Evolutionary conservation across 768 basidiomycete species (phyloP), one percentile per base, ranked within the genome.

Genomic region (Trametes meyenii): DNA sequence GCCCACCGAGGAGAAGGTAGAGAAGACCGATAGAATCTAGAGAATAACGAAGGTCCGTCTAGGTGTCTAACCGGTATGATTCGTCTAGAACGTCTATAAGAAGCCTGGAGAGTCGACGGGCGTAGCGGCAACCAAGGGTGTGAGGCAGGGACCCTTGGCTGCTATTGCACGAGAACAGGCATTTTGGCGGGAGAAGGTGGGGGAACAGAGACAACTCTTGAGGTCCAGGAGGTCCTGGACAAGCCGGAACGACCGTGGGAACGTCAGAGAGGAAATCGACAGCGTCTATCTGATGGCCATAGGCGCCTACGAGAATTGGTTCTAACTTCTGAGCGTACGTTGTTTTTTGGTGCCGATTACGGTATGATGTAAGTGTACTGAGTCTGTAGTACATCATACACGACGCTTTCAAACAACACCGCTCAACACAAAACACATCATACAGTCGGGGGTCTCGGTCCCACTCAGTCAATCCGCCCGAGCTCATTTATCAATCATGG

Each of bases 161-260:
- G 81, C 78, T 80, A 86, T 69, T 74, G 76, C 71, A 77, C 73
- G 73, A 85, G 76, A 69, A 82, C 73, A 77, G 77, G 79, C 83
- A 85, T 86, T 66, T 67, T 69, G 60, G 60, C 21, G 51, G 55
- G 58, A 46, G 59, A 49, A 64, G 52, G 29, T 54, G 65, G 50
- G 46, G 50, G 45, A 49, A 40, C 14, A 43, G 44, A 50, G 50
- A 60, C 53, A 60, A 64, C 29, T 3, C 29, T 33, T 33, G 55
- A 21, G 61, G 44, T 46, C 24, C 11, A 44, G 24, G 33, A 48
- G 29, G 17, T 33, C n/a, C n/a, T n/a, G n/a, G n/a, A n/a, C n/a
- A n/a, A n/a, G n/a, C n/a, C 3, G 29, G 29, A 33, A 3, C 29
- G 8, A 3, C 29, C 29, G 29, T 33, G 29, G 29, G 29, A 33